Evolutionary conservation across 2,329 filamentous ascomycete species (phyloP), one percentile per base, ranked within the genome.

Genomic region (Aspergillus tanneri): DNA sequence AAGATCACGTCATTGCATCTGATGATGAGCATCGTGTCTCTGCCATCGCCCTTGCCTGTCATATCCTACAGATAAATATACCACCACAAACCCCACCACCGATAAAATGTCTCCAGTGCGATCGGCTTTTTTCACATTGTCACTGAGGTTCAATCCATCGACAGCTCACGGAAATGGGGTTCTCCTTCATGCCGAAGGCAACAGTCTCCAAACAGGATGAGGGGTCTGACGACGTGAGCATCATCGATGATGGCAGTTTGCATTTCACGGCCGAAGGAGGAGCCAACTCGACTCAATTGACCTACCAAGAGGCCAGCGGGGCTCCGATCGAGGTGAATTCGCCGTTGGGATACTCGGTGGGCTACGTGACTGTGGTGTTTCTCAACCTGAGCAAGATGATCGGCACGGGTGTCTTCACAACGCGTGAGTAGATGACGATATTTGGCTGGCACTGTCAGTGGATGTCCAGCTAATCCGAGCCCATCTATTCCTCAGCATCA

Each of bases 301-400:
- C 77, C 0, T 83, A 83, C 54, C 82, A 85, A 57, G 82, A 85
- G 59, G 81, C 79, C 0, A 73, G 74, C 6, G 83, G 83, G 28
- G 83, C 83, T 0, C 83, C 83, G 0, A 79, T 85, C 3, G 83
- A 85, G 61, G 67, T 65, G 2, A 58, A 73, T 2, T 84, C 80
- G 0, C 82, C 83, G 0, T 65, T 86, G 2, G 83, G 82, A 0
- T 83, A 84, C 52, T 67, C 77, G 10, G 81, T 85, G 11, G 76
- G 76, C 7, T 76, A 73, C 47, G 52, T 78, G 3, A 81, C 81
- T 0, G 77, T 83, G 21, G 68, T 84, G 22, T 83, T 83, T 30
- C 61, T 85, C 43, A 85, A 85, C 50, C 63, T 85, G 32, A 80
- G 78, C 48, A 77, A 78, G 65, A 85, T 85, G 81, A 71, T 85